Evolutionary conservation across 352 stramenopile genomes (phyloP).

Genomic region (Phytophthora pisi): DNA sequence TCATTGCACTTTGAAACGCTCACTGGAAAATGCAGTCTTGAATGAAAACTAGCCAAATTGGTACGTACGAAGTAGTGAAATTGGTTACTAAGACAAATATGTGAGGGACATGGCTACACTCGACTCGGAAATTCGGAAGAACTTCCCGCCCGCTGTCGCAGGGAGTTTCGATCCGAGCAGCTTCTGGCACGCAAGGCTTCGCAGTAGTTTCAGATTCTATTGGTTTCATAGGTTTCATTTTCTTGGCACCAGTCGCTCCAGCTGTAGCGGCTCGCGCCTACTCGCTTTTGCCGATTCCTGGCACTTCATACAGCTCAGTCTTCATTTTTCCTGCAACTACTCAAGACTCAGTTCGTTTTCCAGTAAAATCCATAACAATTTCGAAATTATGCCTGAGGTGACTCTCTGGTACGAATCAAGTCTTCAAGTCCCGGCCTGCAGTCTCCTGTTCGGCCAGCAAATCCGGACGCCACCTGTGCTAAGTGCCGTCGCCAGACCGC

Average conservation of each 20-base stretch:
- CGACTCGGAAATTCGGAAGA: neutral
- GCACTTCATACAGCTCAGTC: constrained; percentile 1
- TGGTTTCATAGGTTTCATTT: too few species aligned
- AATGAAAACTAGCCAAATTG: too few species aligned
- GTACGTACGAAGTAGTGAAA: too few species aligned
- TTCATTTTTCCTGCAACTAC: neutral
- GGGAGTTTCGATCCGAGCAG: too few species aligned
- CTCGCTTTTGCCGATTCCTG: neutral
- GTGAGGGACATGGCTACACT: neutral
- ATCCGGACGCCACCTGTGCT: neutral
- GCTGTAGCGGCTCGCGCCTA: too few species aligned
- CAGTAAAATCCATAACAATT: constrained; percentile 2
- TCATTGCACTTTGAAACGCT: neutral
- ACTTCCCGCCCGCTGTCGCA: neutral
- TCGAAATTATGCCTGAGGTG: constrained; percentile 3
- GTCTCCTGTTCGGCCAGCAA: neutral
- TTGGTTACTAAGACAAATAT: too few species aligned
- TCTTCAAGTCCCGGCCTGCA: neutral
- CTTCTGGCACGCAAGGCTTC: too few species aligned
- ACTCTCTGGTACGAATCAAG: neutral
- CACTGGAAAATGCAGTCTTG: neutral
- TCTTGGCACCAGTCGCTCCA: too few species aligned
- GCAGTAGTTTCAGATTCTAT: too few species aligned
- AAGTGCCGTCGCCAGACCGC: neutral
- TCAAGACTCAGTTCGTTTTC: neutral